These are phyloP conservation scores for Backusella luteola DNA, from an alignment of 192 early-diverging fungal species.

Conservation along the genomic window DNA sequence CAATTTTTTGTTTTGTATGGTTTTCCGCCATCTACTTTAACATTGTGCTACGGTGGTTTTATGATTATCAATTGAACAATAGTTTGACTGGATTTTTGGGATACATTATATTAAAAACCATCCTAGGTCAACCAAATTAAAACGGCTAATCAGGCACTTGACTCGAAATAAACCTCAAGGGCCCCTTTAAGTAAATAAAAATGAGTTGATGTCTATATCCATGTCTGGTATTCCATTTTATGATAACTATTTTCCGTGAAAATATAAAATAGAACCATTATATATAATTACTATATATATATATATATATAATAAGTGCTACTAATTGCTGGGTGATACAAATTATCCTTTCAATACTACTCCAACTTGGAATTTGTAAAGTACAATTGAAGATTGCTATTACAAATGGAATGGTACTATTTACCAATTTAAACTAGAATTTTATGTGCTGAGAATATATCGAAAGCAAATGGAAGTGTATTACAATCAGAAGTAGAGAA, in stretches of 20 bases:
- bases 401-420: background rate
- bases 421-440: background rate
- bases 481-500: background rate
- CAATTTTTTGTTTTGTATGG: background rate
- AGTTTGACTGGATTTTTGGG: background rate
- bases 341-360: background rate
- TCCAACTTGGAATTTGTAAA: background rate
- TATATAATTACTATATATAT: background rate
- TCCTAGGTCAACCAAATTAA: background rate
- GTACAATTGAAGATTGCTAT: background rate
- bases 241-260: background rate
- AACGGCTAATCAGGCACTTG: background rate
- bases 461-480: background rate
- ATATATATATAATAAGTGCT: background rate
- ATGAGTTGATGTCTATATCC: background rate
- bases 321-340: background rate
- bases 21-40: background rate
- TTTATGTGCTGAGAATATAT: background rate
- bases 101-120: background rate
- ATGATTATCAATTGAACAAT: background rate
- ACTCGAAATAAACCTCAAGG: background rate
- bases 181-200: background rate
- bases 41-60: background rate
- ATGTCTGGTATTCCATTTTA: no score
- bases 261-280: background rate